These are phyloP conservation scores for Eustoma russellianum DNA, from an alignment of 257 asterid species.

Conservation along the genomic window DNA sequence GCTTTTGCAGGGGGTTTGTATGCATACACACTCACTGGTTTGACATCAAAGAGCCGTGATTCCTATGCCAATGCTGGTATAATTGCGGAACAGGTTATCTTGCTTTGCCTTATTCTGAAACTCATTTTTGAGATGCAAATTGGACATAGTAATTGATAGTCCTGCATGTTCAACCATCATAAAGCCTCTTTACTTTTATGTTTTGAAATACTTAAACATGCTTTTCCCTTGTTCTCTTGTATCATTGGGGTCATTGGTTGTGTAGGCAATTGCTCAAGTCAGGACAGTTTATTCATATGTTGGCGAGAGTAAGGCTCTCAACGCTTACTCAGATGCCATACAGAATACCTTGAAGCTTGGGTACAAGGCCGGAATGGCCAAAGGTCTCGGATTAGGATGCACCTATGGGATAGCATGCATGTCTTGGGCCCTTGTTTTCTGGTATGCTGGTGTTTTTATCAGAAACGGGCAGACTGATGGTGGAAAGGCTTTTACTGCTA, in stretches of 20 bases:
- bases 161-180: conserved; percentile 21
- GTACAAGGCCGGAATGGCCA: conserved; percentile 98
- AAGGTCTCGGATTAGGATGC: conserved; percentile 94
- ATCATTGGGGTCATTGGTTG: neutral
- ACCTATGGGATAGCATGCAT: conserved; percentile 96
- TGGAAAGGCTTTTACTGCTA: conserved; percentile 93
- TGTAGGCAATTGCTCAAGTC: conserved; percentile 92
- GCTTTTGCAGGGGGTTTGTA: conserved; percentile 97
- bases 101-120: conserved; percentile 5
- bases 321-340: conserved; percentile 78
- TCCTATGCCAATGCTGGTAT: conserved; percentile 95
- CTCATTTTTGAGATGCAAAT: neutral
- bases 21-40: conserved; percentile 88
- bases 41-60: conserved; percentile 92
- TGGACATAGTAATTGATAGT: conserved; percentile 13
- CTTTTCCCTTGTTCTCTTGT: conserved; percentile 3
- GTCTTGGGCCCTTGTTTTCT: conserved; percentile 98
- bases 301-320: conserved; percentile 72
- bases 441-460: conserved; percentile 98
- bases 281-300: conserved; percentile 93
- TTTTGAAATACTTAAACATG: neutral
- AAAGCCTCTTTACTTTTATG: conserved; percentile 20
- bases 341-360: conserved; percentile 87
- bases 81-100: conserved; percentile 90
- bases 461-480: conserved; percentile 87